phyloP scores from a whole-genome alignment of 1,284 basidiomycete species.

The Cryptococcus sp. region DNA sequence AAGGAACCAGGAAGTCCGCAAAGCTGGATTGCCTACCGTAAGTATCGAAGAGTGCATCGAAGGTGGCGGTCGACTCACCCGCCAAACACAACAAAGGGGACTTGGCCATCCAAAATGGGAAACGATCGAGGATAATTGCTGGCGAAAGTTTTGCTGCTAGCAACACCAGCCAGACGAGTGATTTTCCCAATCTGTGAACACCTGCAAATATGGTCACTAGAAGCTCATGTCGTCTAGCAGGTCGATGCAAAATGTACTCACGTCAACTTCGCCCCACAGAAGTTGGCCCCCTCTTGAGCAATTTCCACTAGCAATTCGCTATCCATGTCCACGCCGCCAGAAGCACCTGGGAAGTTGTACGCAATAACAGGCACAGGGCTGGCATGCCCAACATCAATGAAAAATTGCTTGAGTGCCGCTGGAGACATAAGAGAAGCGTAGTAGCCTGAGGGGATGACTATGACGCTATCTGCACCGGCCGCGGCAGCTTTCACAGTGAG shows the following conservation, averaged over 20 bases:
- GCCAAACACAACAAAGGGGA: too few species aligned
- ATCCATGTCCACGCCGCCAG: conserved; percentile 11
- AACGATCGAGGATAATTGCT: conserved; percentile 1
- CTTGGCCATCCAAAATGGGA: not conserved
- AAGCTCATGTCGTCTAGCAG: not conserved
- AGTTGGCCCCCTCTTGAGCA: conserved; percentile 3
- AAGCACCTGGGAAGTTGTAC: conserved; percentile 9
- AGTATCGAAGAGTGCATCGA: too few species aligned
- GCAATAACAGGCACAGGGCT: conserved; percentile 6
- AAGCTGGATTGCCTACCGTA: too few species aligned
- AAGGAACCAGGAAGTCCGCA: too few species aligned
- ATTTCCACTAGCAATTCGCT: conserved; percentile 8
- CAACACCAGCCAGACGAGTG: conserved; percentile 5
- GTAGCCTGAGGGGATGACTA: conserved; percentile 14
- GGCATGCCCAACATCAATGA: conserved; percentile 5
- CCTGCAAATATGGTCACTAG: not conserved
- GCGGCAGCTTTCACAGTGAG: conserved; percentile 2
- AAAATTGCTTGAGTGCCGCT: conserved; percentile 6
- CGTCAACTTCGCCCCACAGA: conserved; percentile 13
- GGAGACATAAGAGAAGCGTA: conserved; percentile 11
- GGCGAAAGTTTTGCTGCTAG: not conserved
- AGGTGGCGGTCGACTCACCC: too few species aligned
- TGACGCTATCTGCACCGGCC: conserved; percentile 6
- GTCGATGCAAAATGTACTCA: not conserved
- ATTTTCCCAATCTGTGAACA: conserved; percentile 12